These are phyloP conservation scores for Nakazawaea siamensis DNA, from an alignment of 805 yeast genomes.

Conservation along the genomic window DNA sequence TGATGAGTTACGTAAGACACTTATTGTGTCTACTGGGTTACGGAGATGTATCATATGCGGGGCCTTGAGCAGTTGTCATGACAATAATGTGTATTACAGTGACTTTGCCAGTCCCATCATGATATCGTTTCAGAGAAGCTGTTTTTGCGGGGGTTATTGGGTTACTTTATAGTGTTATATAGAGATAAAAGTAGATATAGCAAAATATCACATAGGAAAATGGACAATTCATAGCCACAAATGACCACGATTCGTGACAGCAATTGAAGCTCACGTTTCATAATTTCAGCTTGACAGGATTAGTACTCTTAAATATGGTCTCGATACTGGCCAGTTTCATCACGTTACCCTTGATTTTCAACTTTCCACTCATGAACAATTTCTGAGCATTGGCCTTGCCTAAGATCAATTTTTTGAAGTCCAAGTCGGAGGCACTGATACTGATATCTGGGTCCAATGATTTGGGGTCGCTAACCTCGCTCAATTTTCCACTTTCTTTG, in stretches of 20 bases:
- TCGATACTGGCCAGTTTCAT: slow-evolving; percentile 83
- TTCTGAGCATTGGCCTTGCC: slow-evolving; percentile 84
- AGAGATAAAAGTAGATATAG: slow-evolving; percentile 3
- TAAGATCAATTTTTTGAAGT: slow-evolving; percentile 59
- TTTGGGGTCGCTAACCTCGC: slow-evolving; percentile 20
- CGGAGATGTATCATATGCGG: slow-evolving; percentile 50
- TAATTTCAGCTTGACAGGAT: slow-evolving; percentile 33
- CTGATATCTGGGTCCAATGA: slow-evolving; percentile 53
- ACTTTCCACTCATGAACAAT: slow-evolving; percentile 75
- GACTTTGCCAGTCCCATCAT: slow-evolving; percentile 27
- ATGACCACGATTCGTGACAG: neutral
- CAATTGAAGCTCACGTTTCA: neutral
- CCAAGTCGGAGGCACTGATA: slow-evolving; percentile 56
- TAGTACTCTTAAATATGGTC: slow-evolving; percentile 49
- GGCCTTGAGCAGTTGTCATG: slow-evolving; percentile 29
- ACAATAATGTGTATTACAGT: slow-evolving; percentile 21
- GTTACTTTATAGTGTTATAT: slow-evolving; percentile 28
- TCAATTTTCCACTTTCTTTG: slow-evolving; percentile 43
- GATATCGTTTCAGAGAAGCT: slow-evolving; percentile 60
- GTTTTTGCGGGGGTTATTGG: slow-evolving; percentile 79
- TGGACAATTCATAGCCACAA: slow-evolving; percentile 2
- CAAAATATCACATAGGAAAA: slow-evolving; percentile 5
- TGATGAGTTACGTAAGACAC: slow-evolving; percentile 24
- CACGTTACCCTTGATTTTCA: slow-evolving; percentile 84
- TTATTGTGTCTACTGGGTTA: slow-evolving; percentile 20